Base-by-base conservation (phyloP, 2,329 filamentous ascomycete species). In the Fusarium ramigenum region DNA sequence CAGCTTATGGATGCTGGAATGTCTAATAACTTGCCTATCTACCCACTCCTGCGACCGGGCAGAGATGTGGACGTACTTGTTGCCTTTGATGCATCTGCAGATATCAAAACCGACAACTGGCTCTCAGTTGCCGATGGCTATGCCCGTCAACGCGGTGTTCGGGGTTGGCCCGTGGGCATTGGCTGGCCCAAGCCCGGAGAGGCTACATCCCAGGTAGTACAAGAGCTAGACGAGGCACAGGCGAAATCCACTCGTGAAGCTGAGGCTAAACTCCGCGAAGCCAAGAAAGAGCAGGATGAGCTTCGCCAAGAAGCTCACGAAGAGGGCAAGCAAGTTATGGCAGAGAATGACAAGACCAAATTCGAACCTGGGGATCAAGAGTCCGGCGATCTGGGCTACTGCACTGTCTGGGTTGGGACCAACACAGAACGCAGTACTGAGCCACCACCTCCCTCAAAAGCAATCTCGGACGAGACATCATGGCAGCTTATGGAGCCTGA, bases 21-120 rank as follows among this genome's bases (percentile, higher is more conserved):
- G 96, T 97, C 93, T 73, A 98, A 99, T 80, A 99, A 99, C 79
- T 86, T 99, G 14, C 96, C 96, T 4, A 95, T 98, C 46, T 99
- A 99, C 80, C 96, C 96, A 0, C 88, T 98, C 7, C 90, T 99
- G 23, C 91, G 96, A 16, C 94, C 94, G 0, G 96, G 95, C 5
- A 89, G 96, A 40, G 89, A 97, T 63, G 92, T 99, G 10, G 96
- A 99, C 77, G 88, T 99, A 47, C 85, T 98, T 50, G 89, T 99
- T 50, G 94, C 95, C 7, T 99, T 99, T 80, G 96, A 99, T 80
- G 95, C 95, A 7, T 97, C 94, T 3, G 95, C 95, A 25, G 96
- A 99, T 76, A 93, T 97, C 67, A 94, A 93, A 79, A 93, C 93
- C 10, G 95, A 98, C 78, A 98, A 99, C 79, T 99, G 96, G 96